Evolutionary conservation across 2,329 filamentous ascomycete species (phyloP).

Genomic region (Diplodia scrobiculata): DNA sequence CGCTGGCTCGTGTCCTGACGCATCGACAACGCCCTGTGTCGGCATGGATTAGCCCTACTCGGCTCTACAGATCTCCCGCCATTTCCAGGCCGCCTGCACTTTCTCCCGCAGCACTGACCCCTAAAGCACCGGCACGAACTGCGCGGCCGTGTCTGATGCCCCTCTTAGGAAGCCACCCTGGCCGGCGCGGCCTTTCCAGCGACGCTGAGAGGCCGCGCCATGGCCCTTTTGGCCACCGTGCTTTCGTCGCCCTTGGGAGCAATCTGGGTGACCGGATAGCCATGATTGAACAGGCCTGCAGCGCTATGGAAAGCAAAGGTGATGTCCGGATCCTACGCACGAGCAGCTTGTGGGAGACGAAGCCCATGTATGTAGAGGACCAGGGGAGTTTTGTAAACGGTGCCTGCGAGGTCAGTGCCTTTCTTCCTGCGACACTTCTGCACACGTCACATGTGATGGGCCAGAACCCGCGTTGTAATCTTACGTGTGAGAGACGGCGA

Average conservation of each 20-base stretch:
- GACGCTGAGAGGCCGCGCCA: neutral
- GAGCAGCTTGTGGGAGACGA: conserved; percentile 89
- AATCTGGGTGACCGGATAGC: conserved; percentile 84
- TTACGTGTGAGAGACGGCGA: neutral
- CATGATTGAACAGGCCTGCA: conserved; percentile 82
- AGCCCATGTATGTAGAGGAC: conserved; percentile 93
- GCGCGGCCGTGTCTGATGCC: conserved; percentile 12
- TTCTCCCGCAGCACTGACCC: conserved; percentile 2
- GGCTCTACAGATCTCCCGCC: neutral
- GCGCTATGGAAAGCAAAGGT: conserved; percentile 67
- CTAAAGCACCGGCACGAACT: neutral
- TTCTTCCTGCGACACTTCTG: neutral
- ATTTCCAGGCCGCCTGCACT: neutral
- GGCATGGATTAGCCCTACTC: neutral
- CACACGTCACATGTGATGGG: neutral
- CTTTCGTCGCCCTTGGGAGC: conserved; percentile 87
- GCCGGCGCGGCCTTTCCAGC: neutral
- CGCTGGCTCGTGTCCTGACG: neutral
- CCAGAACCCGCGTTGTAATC: neutral
- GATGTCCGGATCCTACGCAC: conserved; percentile 76
- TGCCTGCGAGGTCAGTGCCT: conserved; percentile 73
- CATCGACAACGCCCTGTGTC: neutral
- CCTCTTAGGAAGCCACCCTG: neutral
- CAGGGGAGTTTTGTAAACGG: conserved; percentile 90
- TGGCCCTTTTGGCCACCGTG: conserved; percentile 40